Conservation (phyloP, 352 stramenopile species). For the Aphanomyces euteiches region DNA sequence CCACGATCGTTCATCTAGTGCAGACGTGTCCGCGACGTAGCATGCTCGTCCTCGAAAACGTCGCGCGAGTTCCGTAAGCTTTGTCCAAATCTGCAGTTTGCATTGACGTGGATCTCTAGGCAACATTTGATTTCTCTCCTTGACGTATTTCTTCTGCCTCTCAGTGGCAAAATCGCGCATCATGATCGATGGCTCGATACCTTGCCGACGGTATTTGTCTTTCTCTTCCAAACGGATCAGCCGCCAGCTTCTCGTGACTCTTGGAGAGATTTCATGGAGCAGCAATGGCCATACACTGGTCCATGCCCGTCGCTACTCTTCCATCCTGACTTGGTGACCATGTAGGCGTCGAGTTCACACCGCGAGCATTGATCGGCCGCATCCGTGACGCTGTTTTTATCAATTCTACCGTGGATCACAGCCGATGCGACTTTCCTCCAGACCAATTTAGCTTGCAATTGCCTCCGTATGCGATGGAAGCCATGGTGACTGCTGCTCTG, state of each 20-base stretch:
- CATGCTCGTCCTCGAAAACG: slow-evolving; percentile 21
- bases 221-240: slow-evolving; percentile 9
- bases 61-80: slow-evolving; percentile 15
- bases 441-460: neutral
- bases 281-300: neutral
- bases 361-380: slow-evolving; percentile 9
- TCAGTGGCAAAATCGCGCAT: neutral
- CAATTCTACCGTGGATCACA: neutral
- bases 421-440: neutral
- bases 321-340: neutral
- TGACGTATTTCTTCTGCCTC: slow-evolving; percentile 5
- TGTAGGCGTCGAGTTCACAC: slow-evolving; percentile 11
- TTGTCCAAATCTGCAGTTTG: neutral
- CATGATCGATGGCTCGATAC: neutral
- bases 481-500: neutral
- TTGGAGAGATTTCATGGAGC: slow-evolving; percentile 8
- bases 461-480: neutral
- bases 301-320: neutral
- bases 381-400: neutral
- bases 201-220: slow-evolving; percentile 1
- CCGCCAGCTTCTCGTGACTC: neutral
- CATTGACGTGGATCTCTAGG: neutral
- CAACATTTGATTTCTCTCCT: neutral
- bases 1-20: neutral
- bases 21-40: neutral